Conservation (phyloP, 352 stramenopile species). For the Phytophthora agathidicida region DNA sequence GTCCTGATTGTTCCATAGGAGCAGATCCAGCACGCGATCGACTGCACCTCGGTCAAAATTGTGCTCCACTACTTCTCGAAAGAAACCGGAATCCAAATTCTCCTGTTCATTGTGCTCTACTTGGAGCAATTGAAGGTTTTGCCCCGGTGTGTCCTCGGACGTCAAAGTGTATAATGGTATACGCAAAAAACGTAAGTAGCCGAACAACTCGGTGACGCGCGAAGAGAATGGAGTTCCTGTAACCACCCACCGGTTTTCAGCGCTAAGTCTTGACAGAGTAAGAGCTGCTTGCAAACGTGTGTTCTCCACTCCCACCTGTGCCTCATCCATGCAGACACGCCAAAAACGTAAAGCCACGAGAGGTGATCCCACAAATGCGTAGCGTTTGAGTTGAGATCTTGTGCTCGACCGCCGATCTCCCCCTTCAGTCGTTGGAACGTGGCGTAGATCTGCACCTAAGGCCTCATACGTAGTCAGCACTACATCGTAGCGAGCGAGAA, state of each 20-base stretch:
- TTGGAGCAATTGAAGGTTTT: slow-evolving; percentile 12
- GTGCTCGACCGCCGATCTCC: slow-evolving; percentile 60
- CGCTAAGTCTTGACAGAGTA: slow-evolving; percentile 79
- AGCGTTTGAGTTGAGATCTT: slow-evolving; percentile 71
- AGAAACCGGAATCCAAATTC: slow-evolving; percentile 30
- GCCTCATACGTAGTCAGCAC: slow-evolving; percentile 93
- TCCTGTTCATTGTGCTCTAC: slow-evolving; percentile 30
- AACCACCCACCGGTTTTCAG: slow-evolving; percentile 85
- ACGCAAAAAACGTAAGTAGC: slow-evolving; percentile 77
- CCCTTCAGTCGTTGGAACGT: slow-evolving; percentile 54
- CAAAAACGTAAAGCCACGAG: slow-evolving; percentile 88
- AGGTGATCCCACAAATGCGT: slow-evolving; percentile 88
- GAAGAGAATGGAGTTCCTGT: slow-evolving; percentile 90
- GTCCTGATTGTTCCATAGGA: slow-evolving; percentile 47
- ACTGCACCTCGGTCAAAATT: slow-evolving; percentile 46
- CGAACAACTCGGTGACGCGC: slow-evolving; percentile 86
- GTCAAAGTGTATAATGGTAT: slow-evolving; percentile 43
- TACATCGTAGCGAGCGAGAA: slow-evolving; percentile 87
- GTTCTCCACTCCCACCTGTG: slow-evolving; percentile 90
- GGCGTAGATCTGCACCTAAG: slow-evolving; percentile 82
- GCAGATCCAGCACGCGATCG: slow-evolving; percentile 53
- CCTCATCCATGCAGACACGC: slow-evolving; percentile 93
- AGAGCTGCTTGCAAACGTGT: slow-evolving; percentile 72
- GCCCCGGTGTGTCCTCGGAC: background rate
- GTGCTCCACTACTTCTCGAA: slow-evolving; percentile 42